phyloP scores from a whole-genome alignment of 1,139 yeast species.

The Meyerozyma smithsonii region DNA sequence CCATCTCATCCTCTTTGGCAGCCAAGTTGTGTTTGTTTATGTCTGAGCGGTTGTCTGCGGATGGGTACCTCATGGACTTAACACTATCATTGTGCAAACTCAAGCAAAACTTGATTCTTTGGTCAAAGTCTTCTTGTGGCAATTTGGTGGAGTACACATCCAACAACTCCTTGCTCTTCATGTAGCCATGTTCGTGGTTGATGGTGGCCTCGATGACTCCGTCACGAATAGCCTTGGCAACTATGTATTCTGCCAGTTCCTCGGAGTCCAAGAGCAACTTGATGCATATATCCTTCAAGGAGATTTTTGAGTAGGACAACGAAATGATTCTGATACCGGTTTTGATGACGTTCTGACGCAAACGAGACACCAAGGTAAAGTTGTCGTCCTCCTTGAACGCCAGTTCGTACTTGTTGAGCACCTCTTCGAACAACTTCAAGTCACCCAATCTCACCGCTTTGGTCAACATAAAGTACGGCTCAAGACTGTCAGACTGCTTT shows the following conservation, averaged over 20 bases:
- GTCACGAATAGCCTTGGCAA: constrained; percentile 93
- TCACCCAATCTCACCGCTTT: constrained; percentile 94
- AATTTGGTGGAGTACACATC: constrained; percentile 84
- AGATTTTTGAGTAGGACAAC: constrained; percentile 83
- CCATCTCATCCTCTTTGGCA: constrained; percentile 39
- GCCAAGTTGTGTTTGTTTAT: constrained; percentile 24
- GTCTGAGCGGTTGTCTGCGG: constrained; percentile 32
- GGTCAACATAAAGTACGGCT: constrained; percentile 82
- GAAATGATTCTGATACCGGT: constrained; percentile 96
- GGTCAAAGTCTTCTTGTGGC: constrained; percentile 88
- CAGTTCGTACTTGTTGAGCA: constrained; percentile 61
- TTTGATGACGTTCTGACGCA: constrained; percentile 95
- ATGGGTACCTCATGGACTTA: constrained; percentile 91
- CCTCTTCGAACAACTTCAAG: constrained; percentile 70
- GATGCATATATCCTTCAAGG: constrained; percentile 85
- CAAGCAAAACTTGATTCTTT: constrained; percentile 89
- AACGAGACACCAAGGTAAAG: constrained; percentile 77
- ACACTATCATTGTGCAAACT: constrained; percentile 88
- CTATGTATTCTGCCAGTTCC: constrained; percentile 94
- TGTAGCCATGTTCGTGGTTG: constrained; percentile 85
- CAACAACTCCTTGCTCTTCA: constrained; percentile 83
- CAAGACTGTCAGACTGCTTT: constrained; percentile 51
- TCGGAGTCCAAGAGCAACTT: constrained; percentile 90
- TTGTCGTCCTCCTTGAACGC: constrained; percentile 73
- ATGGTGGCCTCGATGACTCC: constrained; percentile 96